Conservation (phyloP, 352 stramenopile genomes). For the Pythium aquatile region DNA sequence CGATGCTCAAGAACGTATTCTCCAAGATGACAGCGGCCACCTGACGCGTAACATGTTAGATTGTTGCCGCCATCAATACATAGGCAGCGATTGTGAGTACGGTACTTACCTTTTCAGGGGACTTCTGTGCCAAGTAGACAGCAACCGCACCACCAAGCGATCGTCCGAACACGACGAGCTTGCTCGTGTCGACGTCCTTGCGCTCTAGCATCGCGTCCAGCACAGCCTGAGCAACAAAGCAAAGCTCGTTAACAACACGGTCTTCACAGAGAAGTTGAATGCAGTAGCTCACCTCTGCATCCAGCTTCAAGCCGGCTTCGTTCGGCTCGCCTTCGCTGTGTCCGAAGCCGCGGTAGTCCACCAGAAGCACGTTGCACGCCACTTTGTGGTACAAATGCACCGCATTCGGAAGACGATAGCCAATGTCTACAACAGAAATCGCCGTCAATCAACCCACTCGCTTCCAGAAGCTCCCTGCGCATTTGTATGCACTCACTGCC, state of each 20-base stretch:
- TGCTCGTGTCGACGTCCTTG: conserved; percentile 80
- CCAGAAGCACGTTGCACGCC: conserved; percentile 88
- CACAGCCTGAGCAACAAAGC: conserved; percentile 43
- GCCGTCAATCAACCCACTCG: background rate
- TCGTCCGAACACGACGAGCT: conserved; percentile 91
- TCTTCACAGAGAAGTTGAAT: too few species aligned
- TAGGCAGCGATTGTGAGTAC: background rate
- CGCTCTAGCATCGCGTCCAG: conserved; percentile 73
- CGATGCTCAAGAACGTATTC: conserved; percentile 95
- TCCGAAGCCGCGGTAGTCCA: conserved; percentile 95
- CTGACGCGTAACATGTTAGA: conserved; percentile 23
- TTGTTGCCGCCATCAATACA: too few species aligned
- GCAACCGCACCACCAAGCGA: conserved; percentile 92
- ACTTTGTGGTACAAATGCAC: conserved; percentile 88
- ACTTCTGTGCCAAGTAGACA: conserved; percentile 86
- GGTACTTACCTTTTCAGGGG: conserved; percentile 50
- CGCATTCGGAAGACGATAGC: conserved; percentile 92
- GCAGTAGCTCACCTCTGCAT: conserved; percentile 70
- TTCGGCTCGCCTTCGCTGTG: conserved; percentile 85
- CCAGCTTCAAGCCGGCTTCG: conserved; percentile 90
- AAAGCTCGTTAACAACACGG: too few species aligned
- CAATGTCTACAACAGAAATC: conserved; percentile 73
- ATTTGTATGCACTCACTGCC: conserved; percentile 55
- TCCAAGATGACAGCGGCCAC: conserved; percentile 91
- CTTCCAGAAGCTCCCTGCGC: too few species aligned